A percentile compares a stretch with the other conserved stretches of the same genome.
Evolutionary conservation across 179 eudicot species (phyloP).

Genomic region (Pouteria campechiana): DNA sequence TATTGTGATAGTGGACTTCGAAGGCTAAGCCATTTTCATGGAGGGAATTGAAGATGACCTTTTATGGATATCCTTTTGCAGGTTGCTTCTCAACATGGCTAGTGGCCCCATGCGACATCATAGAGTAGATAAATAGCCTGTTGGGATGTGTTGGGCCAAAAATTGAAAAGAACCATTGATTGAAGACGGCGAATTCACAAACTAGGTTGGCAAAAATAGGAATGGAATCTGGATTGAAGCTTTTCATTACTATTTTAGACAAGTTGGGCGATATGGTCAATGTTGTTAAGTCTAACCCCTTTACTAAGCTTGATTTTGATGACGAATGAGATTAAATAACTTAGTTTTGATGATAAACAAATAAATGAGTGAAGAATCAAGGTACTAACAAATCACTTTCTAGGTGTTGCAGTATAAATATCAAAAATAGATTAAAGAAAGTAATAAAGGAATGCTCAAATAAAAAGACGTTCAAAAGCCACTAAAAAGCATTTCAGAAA

Average conservation of each 20-base stretch:
- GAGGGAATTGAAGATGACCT: conserved; percentile 75
- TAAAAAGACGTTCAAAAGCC: too few species aligned
- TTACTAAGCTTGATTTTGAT: too few species aligned
- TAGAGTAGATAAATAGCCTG: conserved; percentile 76
- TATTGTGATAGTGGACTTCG: conserved; percentile 62
- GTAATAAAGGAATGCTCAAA: too few species aligned
- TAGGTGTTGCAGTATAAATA: too few species aligned
- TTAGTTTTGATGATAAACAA: too few species aligned
- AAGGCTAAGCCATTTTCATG: conserved; percentile 53
- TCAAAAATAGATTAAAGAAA: too few species aligned
- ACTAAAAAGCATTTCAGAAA: too few species aligned
- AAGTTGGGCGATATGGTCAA: conserved; percentile 39
- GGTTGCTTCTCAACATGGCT: conserved; percentile 74
- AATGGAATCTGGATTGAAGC: conserved; percentile 58
- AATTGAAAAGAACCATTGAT: conserved; percentile 75
- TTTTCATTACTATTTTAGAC: conserved; percentile 76
- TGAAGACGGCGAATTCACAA: conserved; percentile 69
- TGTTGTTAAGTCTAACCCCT: too few species aligned
- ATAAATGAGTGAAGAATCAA: too few species aligned
- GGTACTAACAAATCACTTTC: too few species aligned
- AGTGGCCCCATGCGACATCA: conserved; percentile 83
- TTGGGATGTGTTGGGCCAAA: conserved; percentile 98
- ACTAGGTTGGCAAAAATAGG: conserved; percentile 53
- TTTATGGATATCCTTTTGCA: conserved; percentile 72
- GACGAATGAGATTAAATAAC: too few species aligned